Base-by-base conservation (phyloP, 352 stramenopile genomes). In the Lagenidium giganteum region DNA sequence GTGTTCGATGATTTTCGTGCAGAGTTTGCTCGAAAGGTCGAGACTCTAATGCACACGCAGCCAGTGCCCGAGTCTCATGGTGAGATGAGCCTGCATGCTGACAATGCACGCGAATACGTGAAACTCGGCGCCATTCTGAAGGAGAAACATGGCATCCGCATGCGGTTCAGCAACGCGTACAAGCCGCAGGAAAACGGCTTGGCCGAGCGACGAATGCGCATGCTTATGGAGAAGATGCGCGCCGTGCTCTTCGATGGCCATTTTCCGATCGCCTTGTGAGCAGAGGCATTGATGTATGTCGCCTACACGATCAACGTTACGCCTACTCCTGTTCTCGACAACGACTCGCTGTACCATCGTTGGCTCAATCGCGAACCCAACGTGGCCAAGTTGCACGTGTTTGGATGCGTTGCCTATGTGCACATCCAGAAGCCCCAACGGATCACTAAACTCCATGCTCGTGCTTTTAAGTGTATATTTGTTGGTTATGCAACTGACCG, bases 171-270 rank as follows among this genome's bases (percentile, higher is more conserved):
- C 4, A 32, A 46, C 33, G 40, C 29, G 25, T 41, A 56, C 27
- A 49, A 37, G 13, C 30, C 39, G 8, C 34, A 32, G 9, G 25
- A 50, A 8, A 49, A 56, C 16, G 38, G 47, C 8, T 42, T 55
- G 21, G 38, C 48, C 1, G 40, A 56, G 29, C 18, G 48, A 1
- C 25, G 45, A 0, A 53, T 45, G 40, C 48, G 31, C 16, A 48
- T 51, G 40, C 38, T 56, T 16, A 49, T 56, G 48, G 38, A 56
- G 35, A 51, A 48, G 34, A 21, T 39, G n/a, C 41, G 47, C 14
- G 22, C 12, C 5, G 26, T 49, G 30, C 38, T 55, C 28, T 44
- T 42, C 36, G 29, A 41, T 14, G 37, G 26, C 17, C 33, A 47
- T 21, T 28, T 47, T 17, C 26, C 47, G 8, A 5, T 41, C 3